phyloP scores from a whole-genome alignment of 148 eudicot species.

The Gaultheria prostrata region DNA sequence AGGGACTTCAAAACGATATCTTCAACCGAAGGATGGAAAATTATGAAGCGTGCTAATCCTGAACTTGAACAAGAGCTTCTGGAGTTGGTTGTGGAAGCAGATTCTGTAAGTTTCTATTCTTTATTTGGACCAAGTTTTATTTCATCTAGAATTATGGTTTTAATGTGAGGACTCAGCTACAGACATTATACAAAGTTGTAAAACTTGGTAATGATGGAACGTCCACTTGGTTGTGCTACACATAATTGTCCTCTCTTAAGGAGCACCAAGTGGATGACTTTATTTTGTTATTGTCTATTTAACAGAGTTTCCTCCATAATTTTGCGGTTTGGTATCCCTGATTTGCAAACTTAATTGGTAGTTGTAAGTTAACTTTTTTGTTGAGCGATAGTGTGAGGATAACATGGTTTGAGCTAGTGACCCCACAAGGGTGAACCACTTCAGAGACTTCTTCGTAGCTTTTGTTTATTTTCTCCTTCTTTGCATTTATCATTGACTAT shows the following conservation, averaged over 20 bases:
- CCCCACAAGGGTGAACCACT: too few relatives aligned
- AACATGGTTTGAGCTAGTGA: too few relatives aligned
- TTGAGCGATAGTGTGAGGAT: too few relatives aligned
- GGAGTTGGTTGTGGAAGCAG: constrained; percentile 72
- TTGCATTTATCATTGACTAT: not conserved
- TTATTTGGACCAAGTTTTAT: not conserved
- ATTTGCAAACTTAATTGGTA: not conserved
- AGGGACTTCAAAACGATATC: constrained; percentile 58
- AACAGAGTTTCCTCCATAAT: not conserved
- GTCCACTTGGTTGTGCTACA: not conserved
- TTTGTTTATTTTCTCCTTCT: not conserved
- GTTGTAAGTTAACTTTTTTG: not conserved
- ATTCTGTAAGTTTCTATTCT: constrained; percentile 51
- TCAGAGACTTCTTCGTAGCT: too few relatives aligned
- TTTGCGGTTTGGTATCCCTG: not conserved
- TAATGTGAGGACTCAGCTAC: not conserved
- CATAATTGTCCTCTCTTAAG: not conserved
- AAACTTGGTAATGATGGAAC: not conserved
- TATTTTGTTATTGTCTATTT: not conserved
- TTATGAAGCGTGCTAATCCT: constrained; percentile 64
- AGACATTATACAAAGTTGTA: not conserved
- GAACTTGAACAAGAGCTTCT: constrained; percentile 77
- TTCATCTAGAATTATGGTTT: not conserved
- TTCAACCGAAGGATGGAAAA: constrained; percentile 77
- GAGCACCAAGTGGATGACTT: not conserved